Conservation (phyloP, 495 filamentous ascomycete genomes). For the Penicillium diatomitis region DNA sequence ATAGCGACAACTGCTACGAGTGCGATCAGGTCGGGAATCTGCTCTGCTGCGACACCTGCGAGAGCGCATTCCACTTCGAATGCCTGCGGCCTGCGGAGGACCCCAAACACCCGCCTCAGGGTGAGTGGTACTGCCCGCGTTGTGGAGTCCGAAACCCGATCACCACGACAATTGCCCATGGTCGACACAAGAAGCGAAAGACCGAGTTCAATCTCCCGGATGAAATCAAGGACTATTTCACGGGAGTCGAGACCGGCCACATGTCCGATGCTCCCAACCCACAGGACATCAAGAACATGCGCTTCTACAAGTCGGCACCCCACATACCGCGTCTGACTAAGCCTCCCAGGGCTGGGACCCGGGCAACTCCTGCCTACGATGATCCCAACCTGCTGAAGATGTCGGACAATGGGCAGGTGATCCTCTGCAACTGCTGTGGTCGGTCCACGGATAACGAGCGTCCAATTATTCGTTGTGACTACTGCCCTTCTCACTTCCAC, state of each 20-base stretch:
- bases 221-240: slow-evolving; percentile 50
- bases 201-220: slow-evolving; percentile 64
- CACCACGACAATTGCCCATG: slow-evolving; percentile 43
- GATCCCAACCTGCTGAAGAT: slow-evolving; percentile 41
- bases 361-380: slow-evolving; percentile 9
- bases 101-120: slow-evolving; percentile 51
- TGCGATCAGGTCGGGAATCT: slow-evolving; percentile 77
- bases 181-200: slow-evolving; percentile 53
- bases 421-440: slow-evolving; percentile 65
- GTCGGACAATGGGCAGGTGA: slow-evolving; percentile 56
- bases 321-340: slow-evolving; percentile 25
- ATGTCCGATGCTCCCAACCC: slow-evolving; percentile 3
- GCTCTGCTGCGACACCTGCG: slow-evolving; percentile 88
- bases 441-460: slow-evolving; percentile 45
- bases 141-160: slow-evolving; percentile 55
- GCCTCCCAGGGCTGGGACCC: slow-evolving; percentile 3
- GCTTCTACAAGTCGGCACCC: slow-evolving; percentile 16
- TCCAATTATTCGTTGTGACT: slow-evolving; percentile 71
- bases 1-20: slow-evolving; percentile 77
- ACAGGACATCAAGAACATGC: slow-evolving; percentile 3
- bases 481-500: slow-evolving; percentile 76
- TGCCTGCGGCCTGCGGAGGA: slow-evolving; percentile 75
- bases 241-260: slow-evolving; percentile 9
- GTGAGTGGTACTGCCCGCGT: slow-evolving; percentile 75
- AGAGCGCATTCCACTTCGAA: slow-evolving; percentile 73